Evolutionary conservation across 2,329 filamentous ascomycete species (phyloP).

Genomic region (Metarhizium anisopliae): DNA sequence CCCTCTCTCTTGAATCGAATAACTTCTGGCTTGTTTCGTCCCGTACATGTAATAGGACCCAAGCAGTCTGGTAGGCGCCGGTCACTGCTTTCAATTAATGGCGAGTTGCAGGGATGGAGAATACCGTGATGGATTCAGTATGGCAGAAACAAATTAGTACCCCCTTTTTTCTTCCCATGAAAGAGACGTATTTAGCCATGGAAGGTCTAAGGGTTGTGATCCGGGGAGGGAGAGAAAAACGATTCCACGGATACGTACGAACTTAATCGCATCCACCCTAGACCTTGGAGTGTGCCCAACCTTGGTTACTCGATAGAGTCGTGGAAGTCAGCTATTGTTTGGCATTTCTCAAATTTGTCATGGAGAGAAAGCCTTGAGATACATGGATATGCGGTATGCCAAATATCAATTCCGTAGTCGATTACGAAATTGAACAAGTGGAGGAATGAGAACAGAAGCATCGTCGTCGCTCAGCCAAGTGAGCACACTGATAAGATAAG

Average conservation of each 20-base stretch:
- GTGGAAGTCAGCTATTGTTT: not conserved
- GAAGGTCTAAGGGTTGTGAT: not conserved
- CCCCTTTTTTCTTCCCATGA: too few species aligned
- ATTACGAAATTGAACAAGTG: not conserved
- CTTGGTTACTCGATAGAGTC: not conserved
- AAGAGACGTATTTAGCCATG: too few species aligned
- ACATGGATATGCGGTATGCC: too few species aligned
- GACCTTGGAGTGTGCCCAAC: not conserved
- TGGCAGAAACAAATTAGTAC: not conserved
- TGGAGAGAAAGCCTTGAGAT: too few species aligned
- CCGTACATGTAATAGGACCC: not conserved
- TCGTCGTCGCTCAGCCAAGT: not conserved
- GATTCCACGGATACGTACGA: not conserved
- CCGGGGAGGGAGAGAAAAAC: not conserved
- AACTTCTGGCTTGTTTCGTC: not conserved
- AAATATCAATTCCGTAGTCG: too few species aligned
- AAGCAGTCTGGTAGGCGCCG: not conserved
- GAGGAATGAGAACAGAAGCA: not conserved
- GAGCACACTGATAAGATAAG: not conserved
- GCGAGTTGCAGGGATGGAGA: too few species aligned
- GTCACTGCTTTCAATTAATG: not conserved
- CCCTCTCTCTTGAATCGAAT: not conserved
- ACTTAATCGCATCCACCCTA: not conserved
- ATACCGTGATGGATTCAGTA: not conserved
- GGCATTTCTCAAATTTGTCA: too few species aligned